Base-by-base conservation (phyloP, 306 rosid species). In the Hippophae rhamnoides region DNA sequence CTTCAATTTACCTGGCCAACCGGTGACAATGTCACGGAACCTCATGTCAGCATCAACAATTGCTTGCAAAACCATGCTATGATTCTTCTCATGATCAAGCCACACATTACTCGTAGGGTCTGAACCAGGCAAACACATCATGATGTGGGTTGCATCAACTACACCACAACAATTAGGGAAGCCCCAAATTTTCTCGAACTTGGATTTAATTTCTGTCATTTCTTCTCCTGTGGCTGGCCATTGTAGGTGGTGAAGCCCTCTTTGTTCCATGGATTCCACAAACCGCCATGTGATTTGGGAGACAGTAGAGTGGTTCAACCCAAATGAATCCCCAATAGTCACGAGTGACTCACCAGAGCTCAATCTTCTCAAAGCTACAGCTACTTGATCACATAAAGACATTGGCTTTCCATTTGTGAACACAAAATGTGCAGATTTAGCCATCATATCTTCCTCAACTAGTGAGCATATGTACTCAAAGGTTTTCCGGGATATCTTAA, bases 291-390 rank as follows among this genome's bases (percentile, higher is more conserved):
- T 90, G 59, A 85, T 75, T 79, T 87, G 95, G 10, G 94, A 79
- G 67, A 90, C 96, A 5, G 92, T 85, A 52, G 96, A 83, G 80
- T 87, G 95, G 84, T 73, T 87, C 72, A 87, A 54, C 47, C 94
- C 89, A 61, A 85, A 79, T 9, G 79, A 64, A 63, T 81, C 87
- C 0, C 95, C 96, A 13, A 87, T 71, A 10, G 79, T 67, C 71
- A 79, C 95, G n/a, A 89, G 79, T 13, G 97, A 86, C 49, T 89
- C 97, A 10, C 97, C 95, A 1, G 97, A 84, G 69, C 95, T 85
- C 47, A 87, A 72, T 70, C 95, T 85, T 78, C 97, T 82, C 52
- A 87, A 53, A 50, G 95, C 94, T 72, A 86, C 94, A 43, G 90
- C 95, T 23, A 85, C 98, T 79, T 78, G 94, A 63, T 87, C 89